Base-by-base conservation (phyloP, 805 yeast genomes). In the Candida insectorum region DNA sequence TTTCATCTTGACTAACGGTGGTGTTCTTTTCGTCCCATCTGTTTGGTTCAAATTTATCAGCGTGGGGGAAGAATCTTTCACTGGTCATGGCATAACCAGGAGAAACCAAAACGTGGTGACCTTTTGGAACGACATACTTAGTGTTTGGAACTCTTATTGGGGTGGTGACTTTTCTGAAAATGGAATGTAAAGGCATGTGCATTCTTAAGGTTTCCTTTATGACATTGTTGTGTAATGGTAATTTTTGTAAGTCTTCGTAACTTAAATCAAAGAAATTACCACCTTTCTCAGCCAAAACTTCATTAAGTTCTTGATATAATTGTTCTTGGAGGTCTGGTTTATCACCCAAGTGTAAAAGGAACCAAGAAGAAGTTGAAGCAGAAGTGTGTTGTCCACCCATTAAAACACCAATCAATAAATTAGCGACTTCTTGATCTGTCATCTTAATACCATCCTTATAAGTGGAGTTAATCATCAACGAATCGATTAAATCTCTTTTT, bases 381-480 rank as follows among this genome's bases (percentile, higher is more conserved):
- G 95, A 84, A 17, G 98, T 93, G 62, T 93, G 98, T 69, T 93
- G 98, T 43, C 98, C 98, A 52, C 98, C 98, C 98, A 93, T 93
- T 41, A 93, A 72, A 35, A 93, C 83, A 60, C 97, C 98, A 61
- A 93, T 45, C 59, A 88, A 69, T 60, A 93, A 71, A 62, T 89
- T 85, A 31, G 97, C 93, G 54, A 93, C 87, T 65, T 93, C 95
- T 58, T 81, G 81, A 60, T 93, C 98, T 17, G 96, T 82, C 97
- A 93, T 89, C 53, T 74, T 73, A 30, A 81, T 79, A 49, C 98
- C 98, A 56, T 93, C 97, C 60, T 86, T 89, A 68, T 93, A 93
- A 39, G 85, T 79, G 26, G 89, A 82, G 48, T 69, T 72, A 49
- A 78, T 75, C 85, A 93, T 77, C 56, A 88, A 73, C 12, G 93